Percentiles rank a stretch among this genome's conserved stretches.
These are phyloP conservation scores for Rhodotorula toruloides DNA, from an alignment of 768 basidiomycete genomes.

Conservation along the genomic window DNA sequence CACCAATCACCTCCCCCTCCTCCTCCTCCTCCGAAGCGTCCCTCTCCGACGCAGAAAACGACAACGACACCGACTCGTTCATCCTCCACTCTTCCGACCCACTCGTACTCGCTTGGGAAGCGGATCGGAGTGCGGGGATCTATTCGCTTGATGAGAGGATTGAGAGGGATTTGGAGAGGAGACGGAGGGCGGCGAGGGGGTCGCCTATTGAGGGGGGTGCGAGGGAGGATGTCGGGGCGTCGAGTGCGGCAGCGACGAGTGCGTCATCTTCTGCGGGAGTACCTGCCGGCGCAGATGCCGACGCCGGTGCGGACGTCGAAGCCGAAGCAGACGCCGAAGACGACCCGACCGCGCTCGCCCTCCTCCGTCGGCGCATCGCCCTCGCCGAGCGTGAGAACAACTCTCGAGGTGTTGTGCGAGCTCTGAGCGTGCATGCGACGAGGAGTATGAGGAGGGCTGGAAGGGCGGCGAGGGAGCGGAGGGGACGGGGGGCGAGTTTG, in stretches of 20 bases:
- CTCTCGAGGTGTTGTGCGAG: slow-evolving; percentile 11
- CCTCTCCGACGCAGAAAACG: background rate
- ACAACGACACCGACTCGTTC: background rate
- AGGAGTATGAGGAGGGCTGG: background rate
- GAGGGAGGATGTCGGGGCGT: background rate
- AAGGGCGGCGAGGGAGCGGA: background rate
- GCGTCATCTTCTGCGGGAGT: background rate
- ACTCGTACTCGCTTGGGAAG: slow-evolving; percentile 36
- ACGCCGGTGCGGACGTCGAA: background rate
- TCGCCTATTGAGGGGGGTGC: background rate
- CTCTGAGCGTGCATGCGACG: slow-evolving; percentile 6
- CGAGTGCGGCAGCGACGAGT: too few relatives aligned
- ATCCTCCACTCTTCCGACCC: slow-evolving; percentile 9
- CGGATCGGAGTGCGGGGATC: slow-evolving; percentile 15
- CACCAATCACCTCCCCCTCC: background rate
- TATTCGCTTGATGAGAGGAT: slow-evolving; percentile 29
- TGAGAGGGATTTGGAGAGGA: slow-evolving; percentile 22
- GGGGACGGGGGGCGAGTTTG: background rate
- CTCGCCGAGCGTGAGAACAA: slow-evolving; percentile 15
- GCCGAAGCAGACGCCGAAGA: background rate
- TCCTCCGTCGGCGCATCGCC: slow-evolving; percentile 9
- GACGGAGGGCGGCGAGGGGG: background rate
- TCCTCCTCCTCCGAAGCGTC: background rate
- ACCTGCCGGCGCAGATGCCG: slow-evolving; percentile 9
- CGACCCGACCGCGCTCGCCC: background rate